Evolutionary conservation across 768 basidiomycete genomes (phyloP).

Genomic region (Naganishia onofrii): DNA sequence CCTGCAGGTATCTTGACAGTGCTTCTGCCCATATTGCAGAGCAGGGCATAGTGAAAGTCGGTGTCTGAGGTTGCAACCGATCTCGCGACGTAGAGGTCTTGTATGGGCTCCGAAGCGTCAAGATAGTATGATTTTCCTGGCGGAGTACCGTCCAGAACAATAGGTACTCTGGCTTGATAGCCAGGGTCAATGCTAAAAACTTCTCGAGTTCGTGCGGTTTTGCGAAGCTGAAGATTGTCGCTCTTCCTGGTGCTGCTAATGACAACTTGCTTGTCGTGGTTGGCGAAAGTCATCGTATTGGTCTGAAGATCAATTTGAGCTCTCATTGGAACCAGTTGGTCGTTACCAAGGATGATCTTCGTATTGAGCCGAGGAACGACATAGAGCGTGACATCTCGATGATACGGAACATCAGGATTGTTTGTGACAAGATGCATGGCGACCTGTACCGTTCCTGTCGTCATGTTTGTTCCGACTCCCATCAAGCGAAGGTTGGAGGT

Average conservation of each 20-base stretch:
- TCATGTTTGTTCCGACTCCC: constrained; percentile 5
- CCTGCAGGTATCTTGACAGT: not conserved
- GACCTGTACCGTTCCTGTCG: not conserved
- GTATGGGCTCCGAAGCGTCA: not conserved
- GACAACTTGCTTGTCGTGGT: not conserved
- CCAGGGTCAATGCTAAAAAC: constrained; percentile 18
- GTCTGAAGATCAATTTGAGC: constrained; percentile 15
- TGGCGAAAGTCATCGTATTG: not conserved
- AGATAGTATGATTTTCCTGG: not conserved
- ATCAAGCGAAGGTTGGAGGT: not conserved
- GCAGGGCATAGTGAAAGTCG: not conserved
- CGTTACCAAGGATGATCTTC: constrained; percentile 20
- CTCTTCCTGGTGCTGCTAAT: not conserved
- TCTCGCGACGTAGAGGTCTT: not conserved
- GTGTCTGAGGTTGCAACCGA: not conserved
- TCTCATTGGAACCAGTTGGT: constrained; percentile 7
- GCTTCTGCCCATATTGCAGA: not conserved
- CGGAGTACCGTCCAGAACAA: not conserved
- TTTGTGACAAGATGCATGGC: not conserved
- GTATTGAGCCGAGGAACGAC: not conserved
- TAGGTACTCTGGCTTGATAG: constrained; percentile 2
- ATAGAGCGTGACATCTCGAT: constrained; percentile 6
- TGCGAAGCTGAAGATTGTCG: not conserved
- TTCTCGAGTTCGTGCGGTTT: not conserved
- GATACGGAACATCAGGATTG: not conserved